A percentile compares a stretch with the other conserved stretches of the same genome.
phyloP scores from a whole-genome alignment of 306 rosid species.

The Vigna radiata region DNA sequence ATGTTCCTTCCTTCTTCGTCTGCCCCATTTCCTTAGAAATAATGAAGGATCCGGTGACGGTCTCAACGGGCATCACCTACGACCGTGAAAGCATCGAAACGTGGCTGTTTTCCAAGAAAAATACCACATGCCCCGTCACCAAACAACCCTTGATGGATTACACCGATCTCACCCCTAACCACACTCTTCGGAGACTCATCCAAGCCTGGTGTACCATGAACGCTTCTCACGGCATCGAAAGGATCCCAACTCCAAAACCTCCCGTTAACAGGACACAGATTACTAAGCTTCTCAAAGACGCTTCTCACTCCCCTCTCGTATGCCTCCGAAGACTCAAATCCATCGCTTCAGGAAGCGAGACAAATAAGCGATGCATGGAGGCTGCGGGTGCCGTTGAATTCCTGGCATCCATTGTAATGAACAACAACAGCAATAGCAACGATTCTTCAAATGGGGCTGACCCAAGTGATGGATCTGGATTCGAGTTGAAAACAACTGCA shows the following conservation, averaged over 20 bases:
- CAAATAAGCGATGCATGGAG: conserved; percentile 69
- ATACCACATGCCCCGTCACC: conserved; percentile 71
- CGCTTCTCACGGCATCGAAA: conserved; percentile 75
- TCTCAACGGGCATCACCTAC: conserved; percentile 85
- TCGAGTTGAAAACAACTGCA: conserved; percentile 12
- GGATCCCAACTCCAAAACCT: conserved; percentile 93
- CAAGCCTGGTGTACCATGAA: conserved; percentile 93
- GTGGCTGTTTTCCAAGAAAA: conserved; percentile 70
- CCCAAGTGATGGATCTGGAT: conserved; percentile 17
- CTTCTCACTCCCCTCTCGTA: conserved; percentile 52
- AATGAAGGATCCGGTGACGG: conserved; percentile 87
- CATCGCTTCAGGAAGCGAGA: conserved; percentile 70
- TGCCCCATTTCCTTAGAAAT: conserved; percentile 87
- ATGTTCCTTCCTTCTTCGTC: conserved; percentile 71
- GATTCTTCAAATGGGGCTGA: conserved; percentile 10
- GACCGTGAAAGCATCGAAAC: conserved; percentile 83
- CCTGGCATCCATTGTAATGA: conserved; percentile 54
- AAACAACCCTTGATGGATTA: conserved; percentile 58
- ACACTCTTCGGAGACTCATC: conserved; percentile 80
- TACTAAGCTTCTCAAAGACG: conserved; percentile 59
- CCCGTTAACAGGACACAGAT: conserved; percentile 64
- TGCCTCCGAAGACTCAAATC: conserved; percentile 62
- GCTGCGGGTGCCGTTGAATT: conserved; percentile 74
- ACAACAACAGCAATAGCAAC: background rate
- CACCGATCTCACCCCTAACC: conserved; percentile 80